Evolutionary conservation across 164 flowering plant species (phyloP).

Genomic region (Liriodendron chinense): DNA sequence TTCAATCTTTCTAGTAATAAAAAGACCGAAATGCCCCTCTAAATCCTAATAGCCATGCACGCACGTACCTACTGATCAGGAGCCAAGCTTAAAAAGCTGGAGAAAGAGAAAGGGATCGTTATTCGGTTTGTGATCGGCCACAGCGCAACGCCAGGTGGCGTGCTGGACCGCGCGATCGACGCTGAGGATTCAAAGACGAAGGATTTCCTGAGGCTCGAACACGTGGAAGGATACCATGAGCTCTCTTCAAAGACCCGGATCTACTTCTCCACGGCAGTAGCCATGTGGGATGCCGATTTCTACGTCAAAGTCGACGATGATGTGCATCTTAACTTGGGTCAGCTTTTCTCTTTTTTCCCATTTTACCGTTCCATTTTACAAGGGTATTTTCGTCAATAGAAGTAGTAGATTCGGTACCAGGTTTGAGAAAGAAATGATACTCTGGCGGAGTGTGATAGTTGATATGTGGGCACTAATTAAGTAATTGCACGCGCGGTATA

Average conservation of each 20-base stretch:
- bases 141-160: constrained; percentile 62
- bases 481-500: too few relatives aligned
- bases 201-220: constrained; percentile 71
- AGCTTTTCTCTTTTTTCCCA: not conserved
- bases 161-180: constrained; percentile 59
- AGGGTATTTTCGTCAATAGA: too few relatives aligned
- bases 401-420: not conserved
- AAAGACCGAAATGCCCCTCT: not conserved
- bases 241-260: constrained; percentile 75
- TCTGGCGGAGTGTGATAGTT: too few relatives aligned
- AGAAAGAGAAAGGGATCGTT: constrained; percentile 74
- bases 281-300: constrained; percentile 85
- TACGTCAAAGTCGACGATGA: constrained; percentile 88
- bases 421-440: not conserved
- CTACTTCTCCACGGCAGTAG: constrained; percentile 61
- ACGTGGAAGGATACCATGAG: constrained; percentile 80
- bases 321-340: constrained; percentile 73
- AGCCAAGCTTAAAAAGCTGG: constrained; percentile 48
- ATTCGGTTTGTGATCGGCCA: constrained; percentile 83
- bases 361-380: not conserved
- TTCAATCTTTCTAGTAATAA: not conserved
- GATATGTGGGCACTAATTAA: too few relatives aligned
- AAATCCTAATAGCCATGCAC: not conserved
- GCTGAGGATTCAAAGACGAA: constrained; percentile 53
- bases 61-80: constrained; percentile 31